phyloP scores from a whole-genome alignment of 768 basidiomycete species.

The Serendipita sp. region DNA sequence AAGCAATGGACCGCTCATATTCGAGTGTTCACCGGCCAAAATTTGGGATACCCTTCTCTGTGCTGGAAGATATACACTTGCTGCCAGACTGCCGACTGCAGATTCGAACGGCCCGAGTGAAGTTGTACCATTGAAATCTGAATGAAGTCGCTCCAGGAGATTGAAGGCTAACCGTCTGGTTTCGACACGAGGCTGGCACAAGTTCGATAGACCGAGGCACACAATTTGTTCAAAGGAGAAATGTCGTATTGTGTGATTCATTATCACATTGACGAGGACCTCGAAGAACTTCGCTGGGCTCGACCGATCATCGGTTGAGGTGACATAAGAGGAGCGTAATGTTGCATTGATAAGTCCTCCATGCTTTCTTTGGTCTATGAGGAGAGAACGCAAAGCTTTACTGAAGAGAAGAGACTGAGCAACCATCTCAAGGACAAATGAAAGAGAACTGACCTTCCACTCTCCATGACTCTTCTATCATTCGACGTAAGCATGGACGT shows the following conservation, averaged over 20 bases:
- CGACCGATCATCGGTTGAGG: constrained; percentile 33
- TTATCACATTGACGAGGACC: constrained; percentile 54
- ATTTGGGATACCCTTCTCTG: constrained; percentile 63
- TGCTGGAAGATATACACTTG: constrained; percentile 64
- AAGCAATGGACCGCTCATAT: constrained; percentile 45
- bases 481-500: constrained; percentile 51
- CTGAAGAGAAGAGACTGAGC: constrained; percentile 24
- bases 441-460: constrained; percentile 44
- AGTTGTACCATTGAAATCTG: constrained; percentile 47
- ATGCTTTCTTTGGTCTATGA: constrained; percentile 41
- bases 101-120: constrained; percentile 60
- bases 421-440: too few species aligned
- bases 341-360: constrained; percentile 43
- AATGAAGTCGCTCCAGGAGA: constrained; percentile 56
- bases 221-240: constrained; percentile 60
- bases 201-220: constrained; percentile 68
- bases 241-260: constrained; percentile 31
- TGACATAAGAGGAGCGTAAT: constrained; percentile 52
- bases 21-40: constrained; percentile 61
- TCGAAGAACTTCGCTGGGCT: constrained; percentile 60
- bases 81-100: constrained; percentile 49
- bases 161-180: constrained; percentile 65
- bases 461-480: constrained; percentile 31
- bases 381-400: constrained; percentile 56
- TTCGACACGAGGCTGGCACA: constrained; percentile 49